Conservation (phyloP, 1,139 yeast genomes). For the Yamadazyma triangularis region DNA sequence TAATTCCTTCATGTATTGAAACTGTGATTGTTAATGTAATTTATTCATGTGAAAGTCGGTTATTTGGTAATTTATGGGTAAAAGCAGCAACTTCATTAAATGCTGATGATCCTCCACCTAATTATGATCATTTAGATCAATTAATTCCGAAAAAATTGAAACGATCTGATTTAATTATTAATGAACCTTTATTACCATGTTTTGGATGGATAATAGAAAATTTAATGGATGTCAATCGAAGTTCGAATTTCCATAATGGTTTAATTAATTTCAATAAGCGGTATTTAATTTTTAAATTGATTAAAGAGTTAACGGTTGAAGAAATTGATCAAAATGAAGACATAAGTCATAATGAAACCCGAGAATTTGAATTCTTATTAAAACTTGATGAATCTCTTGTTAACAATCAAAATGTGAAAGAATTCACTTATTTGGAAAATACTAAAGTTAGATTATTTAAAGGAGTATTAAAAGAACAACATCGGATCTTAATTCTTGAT, state of each 20-base stretch:
- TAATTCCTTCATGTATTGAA: constrained; percentile 82
- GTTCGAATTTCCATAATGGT: constrained; percentile 24
- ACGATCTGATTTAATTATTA: constrained; percentile 23
- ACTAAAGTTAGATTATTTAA: constrained; percentile 28
- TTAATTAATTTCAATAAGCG: constrained; percentile 42
- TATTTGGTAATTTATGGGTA: constrained; percentile 63
- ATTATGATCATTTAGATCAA: constrained; percentile 28
- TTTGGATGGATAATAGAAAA: constrained; percentile 62
- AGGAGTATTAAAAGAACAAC: constrained; percentile 31
- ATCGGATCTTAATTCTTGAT: constrained; percentile 28
- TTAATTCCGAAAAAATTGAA: constrained; percentile 32
- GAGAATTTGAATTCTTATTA: constrained; percentile 44
- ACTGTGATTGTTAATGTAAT: constrained; percentile 74
- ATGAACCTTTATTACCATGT: constrained; percentile 61
- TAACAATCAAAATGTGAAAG: constrained; percentile 22
- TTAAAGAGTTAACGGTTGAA: constrained; percentile 40
- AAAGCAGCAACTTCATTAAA: constrained; percentile 38
- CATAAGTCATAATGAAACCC: constrained; percentile 30
- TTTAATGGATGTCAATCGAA: constrained; percentile 31
- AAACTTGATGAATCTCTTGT: constrained; percentile 37
- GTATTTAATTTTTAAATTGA: constrained; percentile 36
- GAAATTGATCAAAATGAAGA: constrained; percentile 20
- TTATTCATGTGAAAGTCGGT: constrained; percentile 75
- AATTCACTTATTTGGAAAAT: constrained; percentile 23
- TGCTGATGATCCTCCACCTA: constrained; percentile 14